Evolutionary conservation across 352 stramenopile species (phyloP), one percentile per base, ranked within the genome.

Genomic region (Thalassiosira exigua): DNA sequence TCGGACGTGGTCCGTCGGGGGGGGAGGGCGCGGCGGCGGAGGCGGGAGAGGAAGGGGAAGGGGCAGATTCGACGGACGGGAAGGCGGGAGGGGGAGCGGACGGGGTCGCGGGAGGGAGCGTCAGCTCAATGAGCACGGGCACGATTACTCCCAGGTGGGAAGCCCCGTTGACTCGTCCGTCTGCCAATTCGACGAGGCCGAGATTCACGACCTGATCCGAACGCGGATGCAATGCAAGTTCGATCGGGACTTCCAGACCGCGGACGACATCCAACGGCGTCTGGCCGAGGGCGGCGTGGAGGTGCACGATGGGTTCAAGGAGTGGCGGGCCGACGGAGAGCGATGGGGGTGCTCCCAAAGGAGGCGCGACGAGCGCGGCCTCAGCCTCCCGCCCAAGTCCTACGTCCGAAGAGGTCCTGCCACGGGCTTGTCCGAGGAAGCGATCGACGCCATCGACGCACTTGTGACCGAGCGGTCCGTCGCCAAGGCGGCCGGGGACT

Each of bases 281-380:
- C 67, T 94, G 9, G 41, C 80, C 1, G 32, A 41, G 12, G 39
- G 46, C 39, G 86, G 83, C 22, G 86, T 92, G 0, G 67, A 79
- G 46, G 72, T 94, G 5, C 70, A 93, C 72, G 89, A 94, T 78
- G 76, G 74, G 27, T 70, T 56, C 30, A 92, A 92, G 56, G 73
- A 89, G 58, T 94, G 87, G 87, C 71, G 87, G 44, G 84, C 74
- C 7, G 85, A 92, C 75, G 89, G 81, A 44, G n/a, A n/a, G n/a
- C n/a, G n/a, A n/a, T n/a, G n/a, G n/a, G n/a, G n/a, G n/a, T n/a
- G n/a, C n/a, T n/a, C n/a, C n/a, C n/a, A n/a, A n/a, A n/a, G n/a
- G n/a, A n/a, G n/a, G n/a, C n/a, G n/a, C n/a, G n/a, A n/a, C n/a
- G n/a, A n/a, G n/a, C n/a, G n/a, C n/a, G n/a, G n/a, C n/a, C n/a